phyloP scores from a whole-genome alignment of 2,329 filamentous ascomycete genomes.

The Scedosporium minutisporum region DNA sequence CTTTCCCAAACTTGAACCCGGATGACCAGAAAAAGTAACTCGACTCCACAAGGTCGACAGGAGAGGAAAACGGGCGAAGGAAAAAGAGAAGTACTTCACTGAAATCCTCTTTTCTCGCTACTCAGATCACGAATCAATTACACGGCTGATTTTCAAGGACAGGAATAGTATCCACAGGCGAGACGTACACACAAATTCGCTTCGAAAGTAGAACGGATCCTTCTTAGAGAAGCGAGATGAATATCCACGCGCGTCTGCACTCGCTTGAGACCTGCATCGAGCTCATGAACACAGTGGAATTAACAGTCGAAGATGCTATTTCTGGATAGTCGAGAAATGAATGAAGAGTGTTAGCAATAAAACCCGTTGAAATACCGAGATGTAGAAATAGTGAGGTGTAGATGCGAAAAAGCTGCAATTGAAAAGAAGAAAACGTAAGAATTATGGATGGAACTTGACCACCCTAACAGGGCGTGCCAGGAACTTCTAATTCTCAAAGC shows the following conservation, averaged over 20 bases:
- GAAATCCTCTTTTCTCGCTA: not conserved
- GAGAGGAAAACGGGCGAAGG: not conserved
- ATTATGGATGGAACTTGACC: no score
- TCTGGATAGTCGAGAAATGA: not conserved
- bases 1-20: slow-evolving; percentile 1
- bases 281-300: slow-evolving; percentile 2
- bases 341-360: not conserved
- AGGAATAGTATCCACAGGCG: slow-evolving; percentile 1
- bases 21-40: slow-evolving; percentile 2
- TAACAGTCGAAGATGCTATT: not conserved
- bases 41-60: not conserved
- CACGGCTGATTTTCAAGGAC: not conserved
- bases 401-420: not conserved
- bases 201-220: not conserved
- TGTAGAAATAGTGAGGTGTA: not conserved
- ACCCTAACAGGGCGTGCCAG: no score
- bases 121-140: not conserved
- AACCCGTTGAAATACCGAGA: not conserved
- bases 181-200: not conserved
- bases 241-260: not conserved
- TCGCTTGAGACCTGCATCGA: slow-evolving; percentile 4
- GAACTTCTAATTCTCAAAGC: not conserved
- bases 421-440: not conserved
- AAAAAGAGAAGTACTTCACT: not conserved
- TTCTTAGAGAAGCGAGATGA: slow-evolving; percentile 2